phyloP scores from a whole-genome alignment of 2,329 filamentous ascomycete genomes.

The Botrytis aclada region DNA sequence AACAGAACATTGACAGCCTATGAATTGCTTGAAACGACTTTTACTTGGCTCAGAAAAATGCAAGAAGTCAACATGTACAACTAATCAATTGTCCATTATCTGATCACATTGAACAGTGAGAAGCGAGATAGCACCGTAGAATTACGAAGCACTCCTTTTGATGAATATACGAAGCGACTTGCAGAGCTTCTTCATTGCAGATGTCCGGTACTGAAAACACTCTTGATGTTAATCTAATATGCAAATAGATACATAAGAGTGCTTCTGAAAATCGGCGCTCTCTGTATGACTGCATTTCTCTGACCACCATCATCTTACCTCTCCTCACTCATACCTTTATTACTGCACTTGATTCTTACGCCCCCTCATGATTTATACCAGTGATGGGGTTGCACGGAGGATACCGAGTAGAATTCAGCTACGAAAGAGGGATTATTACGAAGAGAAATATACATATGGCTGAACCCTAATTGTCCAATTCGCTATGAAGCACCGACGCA shows the following conservation, averaged over 20 bases:
- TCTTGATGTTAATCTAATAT: background rate
- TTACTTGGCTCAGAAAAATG: background rate
- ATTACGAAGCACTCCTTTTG: background rate
- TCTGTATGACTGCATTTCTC: constrained; percentile 14
- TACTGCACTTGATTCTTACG: background rate
- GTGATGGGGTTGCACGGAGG: background rate
- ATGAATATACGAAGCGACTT: background rate
- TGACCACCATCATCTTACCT: constrained; percentile 14
- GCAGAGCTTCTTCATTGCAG: background rate
- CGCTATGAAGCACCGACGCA: constrained; percentile 7
- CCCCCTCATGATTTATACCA: background rate
- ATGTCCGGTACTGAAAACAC: background rate
- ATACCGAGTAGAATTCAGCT: constrained; percentile 11
- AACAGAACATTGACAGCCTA: background rate
- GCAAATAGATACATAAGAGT: background rate
- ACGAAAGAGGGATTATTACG: background rate
- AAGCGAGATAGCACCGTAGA: background rate
- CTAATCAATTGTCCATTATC: background rate
- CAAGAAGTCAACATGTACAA: background rate
- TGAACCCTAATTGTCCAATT: constrained; percentile 6
- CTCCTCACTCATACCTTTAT: background rate
- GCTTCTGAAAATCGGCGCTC: background rate
- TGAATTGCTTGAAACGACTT: background rate
- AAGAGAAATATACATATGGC: background rate
- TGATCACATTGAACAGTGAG: background rate